A percentile compares a stretch with the other conserved stretches of the same genome.
Evolutionary conservation across 129 eudicot genomes (phyloP).

Genomic region (Smallanthus sonchifolius): DNA sequence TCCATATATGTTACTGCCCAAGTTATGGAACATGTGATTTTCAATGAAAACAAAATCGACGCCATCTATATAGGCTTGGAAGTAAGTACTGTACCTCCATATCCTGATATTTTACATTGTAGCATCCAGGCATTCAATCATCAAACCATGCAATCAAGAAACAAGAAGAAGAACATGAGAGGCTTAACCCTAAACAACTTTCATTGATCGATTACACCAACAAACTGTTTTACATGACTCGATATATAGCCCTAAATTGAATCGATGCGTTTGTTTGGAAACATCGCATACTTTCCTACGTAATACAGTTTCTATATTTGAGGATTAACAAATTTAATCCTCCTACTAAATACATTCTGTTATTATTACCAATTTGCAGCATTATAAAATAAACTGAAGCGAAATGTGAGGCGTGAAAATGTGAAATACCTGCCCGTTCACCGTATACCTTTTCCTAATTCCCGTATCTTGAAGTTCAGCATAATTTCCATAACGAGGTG

Average conservation of each 20-base stretch:
- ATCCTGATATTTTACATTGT: conserved; percentile 53
- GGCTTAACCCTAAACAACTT: too few species aligned
- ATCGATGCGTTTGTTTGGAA: too few species aligned
- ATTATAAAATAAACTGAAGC: neutral
- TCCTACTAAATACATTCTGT: neutral
- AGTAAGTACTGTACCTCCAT: conserved; percentile 78
- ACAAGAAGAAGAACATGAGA: too few species aligned
- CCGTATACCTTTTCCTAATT: conserved; percentile 58
- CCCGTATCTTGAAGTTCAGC: conserved; percentile 77
- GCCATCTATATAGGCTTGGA: conserved; percentile 86
- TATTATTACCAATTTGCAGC: conserved; percentile 14
- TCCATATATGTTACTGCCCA: conserved; percentile 75
- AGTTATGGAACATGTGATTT: conserved; percentile 56
- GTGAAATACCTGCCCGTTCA: conserved; percentile 72
- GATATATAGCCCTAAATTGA: too few species aligned
- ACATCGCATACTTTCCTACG: too few species aligned
- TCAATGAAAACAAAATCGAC: conserved; percentile 95
- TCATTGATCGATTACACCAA: too few species aligned
- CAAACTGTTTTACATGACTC: too few species aligned
- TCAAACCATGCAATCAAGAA: too few species aligned
- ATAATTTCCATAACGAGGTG: conserved; percentile 71
- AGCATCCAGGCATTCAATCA: too few species aligned
- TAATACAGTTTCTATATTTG: too few species aligned
- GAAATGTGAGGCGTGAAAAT: neutral
- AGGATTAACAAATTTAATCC: too few species aligned